Base-by-base conservation (phyloP, 129 eudicot genomes). In the Flaveria trinervia region DNA sequence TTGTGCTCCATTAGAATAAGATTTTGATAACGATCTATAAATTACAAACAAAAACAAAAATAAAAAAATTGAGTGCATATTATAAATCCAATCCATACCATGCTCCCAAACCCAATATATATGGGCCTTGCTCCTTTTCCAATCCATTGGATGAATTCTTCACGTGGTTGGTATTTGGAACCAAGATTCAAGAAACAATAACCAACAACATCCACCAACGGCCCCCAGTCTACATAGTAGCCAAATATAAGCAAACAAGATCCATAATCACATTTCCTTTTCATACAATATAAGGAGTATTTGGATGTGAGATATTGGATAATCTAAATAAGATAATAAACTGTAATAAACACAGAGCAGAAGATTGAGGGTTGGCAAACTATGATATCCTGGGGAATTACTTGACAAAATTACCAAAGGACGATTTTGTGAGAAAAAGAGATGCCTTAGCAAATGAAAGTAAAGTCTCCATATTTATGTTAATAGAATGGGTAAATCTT, bases 71-170 rank as follows among this genome's bases (percentile, higher is more conserved):
- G 33, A 79, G 75, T 51, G 67, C 9, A 62, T 15, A 56, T 22
- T 26, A 22, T 11, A 15, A 23, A 46, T 48, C 46, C 0, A 28
- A 48, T 70, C 39, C 81, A 68, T 89, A 95, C 99, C 99, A 95
- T 92, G 92, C 99, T 95, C 43, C 99, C 99, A 80, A 95, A 95
- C 59, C 97, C 99, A 49, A 91, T 85, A 86, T 95, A 95, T 77
- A 95, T 82, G 41, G 99, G 99, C 80, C 74, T 74, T 15, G 90
- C 12, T 75, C 99, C 99, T 76, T 86, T 89, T 36, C 85, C 84
- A 41, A 95, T 86, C 99, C 99, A 95, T 62, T 72, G 59, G 44
- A 71, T 76, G 69, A 92, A 88, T 20, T 95, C 85, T 74, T 86
- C 86, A 1, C 82, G 81, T 22, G 99, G 96, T 76, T 76, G 79